Base-by-base conservation (phyloP, 305 asterid genomes). In the Plantago rigida region DNA sequence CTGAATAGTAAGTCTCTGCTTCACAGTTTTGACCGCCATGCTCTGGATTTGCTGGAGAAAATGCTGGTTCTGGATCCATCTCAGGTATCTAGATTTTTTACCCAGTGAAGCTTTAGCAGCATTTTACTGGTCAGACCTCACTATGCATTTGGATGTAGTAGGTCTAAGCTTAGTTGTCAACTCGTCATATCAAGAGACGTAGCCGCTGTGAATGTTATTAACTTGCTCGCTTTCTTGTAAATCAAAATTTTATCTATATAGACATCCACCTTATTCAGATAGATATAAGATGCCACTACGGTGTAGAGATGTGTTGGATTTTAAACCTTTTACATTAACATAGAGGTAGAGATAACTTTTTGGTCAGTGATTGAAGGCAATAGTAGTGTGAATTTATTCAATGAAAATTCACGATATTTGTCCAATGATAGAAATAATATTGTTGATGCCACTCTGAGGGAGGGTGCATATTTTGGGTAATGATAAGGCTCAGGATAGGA, bases 51-150 rank as follows among this genome's bases (percentile, higher is more conserved):
- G 73, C 74, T 92, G 78, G 99, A 92, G 74, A 86, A 79, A 72
- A 89, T 92, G 97, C 77, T 92, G 72, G 89, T 79, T 52, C 96
- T 92, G 49, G 99, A 92, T 77, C 99, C 99, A 13, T 84, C 96
- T 61, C 87, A 89, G 97, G 99, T 92, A 78, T 75, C 29, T 13
- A 53, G n/a, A 61, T 73, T 12, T 60, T 53, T 62, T 58, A 65
- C 63, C 51, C 49, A 45, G 55, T 51, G 61, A 65, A 55, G 31
- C 19, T 44, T 65, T 69, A 59, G 47, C 29, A 15, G 42, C 51
- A 39, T 24, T 14, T 26, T 41, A 14, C 13, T 58, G 50, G 15
- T 58, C 3, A 19, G 14, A 54, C 12, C 24, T 34, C 7, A 9
- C n/a, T 14, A 19, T 22, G 50, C 26, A 22, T 67, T 19, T 50